Evolutionary conservation across 1,139 yeast genomes (phyloP).

Genomic region (Blastobotrys petasosporus): DNA sequence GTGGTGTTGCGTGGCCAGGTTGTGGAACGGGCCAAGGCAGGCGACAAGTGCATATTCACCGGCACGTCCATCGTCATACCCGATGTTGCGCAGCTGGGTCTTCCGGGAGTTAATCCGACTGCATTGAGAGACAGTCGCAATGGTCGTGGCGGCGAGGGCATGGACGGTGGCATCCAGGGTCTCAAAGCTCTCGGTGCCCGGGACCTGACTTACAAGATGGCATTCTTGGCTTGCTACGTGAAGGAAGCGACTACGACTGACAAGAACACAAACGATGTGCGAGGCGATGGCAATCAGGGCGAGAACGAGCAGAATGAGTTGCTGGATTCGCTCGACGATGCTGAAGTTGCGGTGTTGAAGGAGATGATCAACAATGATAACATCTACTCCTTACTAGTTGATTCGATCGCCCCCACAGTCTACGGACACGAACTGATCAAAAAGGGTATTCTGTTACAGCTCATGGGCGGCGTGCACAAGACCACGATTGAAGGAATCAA

Average conservation of each 20-base stretch:
- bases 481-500: constrained; percentile 91
- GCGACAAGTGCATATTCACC: constrained; percentile 90
- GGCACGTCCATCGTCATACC: constrained; percentile 97
- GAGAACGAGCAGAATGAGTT: constrained; percentile 66
- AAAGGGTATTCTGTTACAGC: constrained; percentile 82
- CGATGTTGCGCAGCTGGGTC: constrained; percentile 89
- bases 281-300: constrained; percentile 39
- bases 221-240: constrained; percentile 90
- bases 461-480: constrained; percentile 95
- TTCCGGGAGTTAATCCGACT: constrained; percentile 92
- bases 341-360: constrained; percentile 79
- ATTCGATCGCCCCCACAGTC: constrained; percentile 93
- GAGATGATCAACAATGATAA: constrained; percentile 89
- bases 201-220: constrained; percentile 85
- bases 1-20: constrained; percentile 90
- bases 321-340: constrained; percentile 69
- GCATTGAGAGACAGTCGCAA: constrained; percentile 66
- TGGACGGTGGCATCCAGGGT: constrained; percentile 82
- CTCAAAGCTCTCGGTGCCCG: constrained; percentile 85
- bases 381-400: constrained; percentile 76
- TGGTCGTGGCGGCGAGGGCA: constrained; percentile 59
- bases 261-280: constrained; percentile 39
- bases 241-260: constrained; percentile 35
- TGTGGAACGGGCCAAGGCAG: constrained; percentile 96
- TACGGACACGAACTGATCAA: constrained; percentile 94